Conservation (phyloP, 2,329 filamentous ascomycete species). For the Rhexocercosporidium sp. region DNA sequence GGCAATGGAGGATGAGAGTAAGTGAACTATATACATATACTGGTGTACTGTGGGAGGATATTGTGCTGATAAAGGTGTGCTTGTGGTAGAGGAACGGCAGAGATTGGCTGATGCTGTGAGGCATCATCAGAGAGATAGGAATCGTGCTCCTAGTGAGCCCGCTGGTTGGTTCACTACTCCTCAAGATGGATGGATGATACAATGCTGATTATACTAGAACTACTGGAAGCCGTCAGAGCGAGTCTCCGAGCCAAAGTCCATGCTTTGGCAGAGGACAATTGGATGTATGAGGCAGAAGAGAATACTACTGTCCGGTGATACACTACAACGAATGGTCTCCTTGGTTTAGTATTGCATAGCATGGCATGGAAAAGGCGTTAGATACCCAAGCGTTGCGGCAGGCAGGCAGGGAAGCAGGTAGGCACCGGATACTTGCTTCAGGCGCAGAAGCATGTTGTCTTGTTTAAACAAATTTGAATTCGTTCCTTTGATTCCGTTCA, state of each 20-base stretch:
- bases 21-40: constrained; percentile 25
- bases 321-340: background rate
- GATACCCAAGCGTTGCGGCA: constrained; percentile 33
- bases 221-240: constrained; percentile 70
- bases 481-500: constrained; percentile 42
- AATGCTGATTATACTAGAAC: constrained; percentile 53
- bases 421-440: constrained; percentile 24
- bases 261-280: constrained; percentile 80
- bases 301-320: constrained; percentile 29
- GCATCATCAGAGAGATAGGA: constrained; percentile 62
- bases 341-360: constrained; percentile 16
- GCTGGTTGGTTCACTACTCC: constrained; percentile 63
- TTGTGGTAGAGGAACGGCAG: constrained; percentile 60
- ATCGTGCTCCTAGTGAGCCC: constrained; percentile 63
- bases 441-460: background rate
- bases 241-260: constrained; percentile 76
- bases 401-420: too few relatives aligned
- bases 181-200: background rate
- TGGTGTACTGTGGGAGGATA: constrained; percentile 15
- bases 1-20: constrained; percentile 60
- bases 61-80: constrained; percentile 26
- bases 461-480: constrained; percentile 1
- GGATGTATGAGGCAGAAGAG: constrained; percentile 78
- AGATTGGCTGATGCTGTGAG: constrained; percentile 65
- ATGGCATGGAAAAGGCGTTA: constrained; percentile 19